A percentile compares a stretch with the other conserved stretches of the same genome.
These are phyloP conservation scores for Lumnitzera littorea DNA, from an alignment of 345 rosid species.

Conservation along the genomic window DNA sequence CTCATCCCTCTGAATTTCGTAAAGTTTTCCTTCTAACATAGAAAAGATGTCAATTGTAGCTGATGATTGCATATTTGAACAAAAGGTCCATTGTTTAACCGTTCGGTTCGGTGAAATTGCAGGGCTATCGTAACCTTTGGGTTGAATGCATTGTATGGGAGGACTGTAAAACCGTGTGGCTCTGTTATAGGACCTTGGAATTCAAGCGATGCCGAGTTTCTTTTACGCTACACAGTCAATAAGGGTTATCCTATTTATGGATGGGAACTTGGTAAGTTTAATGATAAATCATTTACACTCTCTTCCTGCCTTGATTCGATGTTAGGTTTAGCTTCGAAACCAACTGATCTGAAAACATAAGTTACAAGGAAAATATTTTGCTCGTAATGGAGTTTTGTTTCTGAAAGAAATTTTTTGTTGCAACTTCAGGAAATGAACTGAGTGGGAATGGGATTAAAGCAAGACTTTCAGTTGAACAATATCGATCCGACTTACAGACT, in stretches of 20 bases:
- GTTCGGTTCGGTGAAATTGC: constrained; percentile 2
- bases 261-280: constrained; percentile 46
- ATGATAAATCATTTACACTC: not conserved
- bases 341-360: no score
- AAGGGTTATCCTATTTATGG: constrained; percentile 26
- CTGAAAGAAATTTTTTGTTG: not conserved
- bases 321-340: no score
- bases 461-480: constrained; percentile 28
- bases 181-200: constrained; percentile 37
- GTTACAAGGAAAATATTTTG: no score
- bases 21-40: no score
- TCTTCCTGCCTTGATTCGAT: not conserved
- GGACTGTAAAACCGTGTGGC: constrained; percentile 20
- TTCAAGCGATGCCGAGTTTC: constrained; percentile 29
- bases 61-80: no score
- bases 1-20: no score
- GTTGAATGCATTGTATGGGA: constrained; percentile 35
- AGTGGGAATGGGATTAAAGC: constrained; percentile 36
- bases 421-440: constrained; percentile 39
- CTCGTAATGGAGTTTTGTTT: not conserved
- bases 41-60: no score
- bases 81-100: no score
- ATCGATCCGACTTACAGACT: constrained; percentile 21
- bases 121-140: constrained; percentile 38
- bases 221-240: constrained; percentile 31